Base-by-base conservation (phyloP, 1,284 basidiomycete genomes). In the Papiliotrema laurentii region DNA sequence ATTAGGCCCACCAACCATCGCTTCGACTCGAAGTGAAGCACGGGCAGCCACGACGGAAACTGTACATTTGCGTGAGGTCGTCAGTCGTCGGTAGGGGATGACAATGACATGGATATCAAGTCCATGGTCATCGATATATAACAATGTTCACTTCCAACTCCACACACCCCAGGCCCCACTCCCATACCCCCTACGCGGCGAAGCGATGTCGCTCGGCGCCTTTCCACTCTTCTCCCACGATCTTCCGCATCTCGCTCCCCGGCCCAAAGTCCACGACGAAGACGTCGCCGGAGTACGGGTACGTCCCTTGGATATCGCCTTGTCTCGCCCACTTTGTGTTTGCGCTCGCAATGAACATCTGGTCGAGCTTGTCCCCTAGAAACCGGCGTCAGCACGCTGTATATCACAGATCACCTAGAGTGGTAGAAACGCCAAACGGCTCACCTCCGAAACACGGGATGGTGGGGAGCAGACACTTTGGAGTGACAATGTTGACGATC, bases 371-470 rank as follows among this genome's bases (percentile, higher is more conserved):
- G 19, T 50, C 39, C 16, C 55, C 59, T 56, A 28, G 1, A 19
- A 3, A 1, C 5, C 46, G 54, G n/a, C 24, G 2, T 35, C 18
- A n/a, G n/a, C n/a, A n/a, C n/a, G n/a, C n/a, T n/a, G n/a, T n/a
- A n/a, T n/a, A n/a, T n/a, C n/a, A n/a, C n/a, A n/a, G n/a, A n/a
- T n/a, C n/a, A n/a, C n/a, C n/a, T n/a, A n/a, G n/a, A n/a, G n/a
- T n/a, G n/a, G n/a, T 25, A 43, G 10, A 5, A 28, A 5, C 19
- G 9, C n/a, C 25, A 16, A 30, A 2, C 7, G 26, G 54, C 58
- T 58, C 38, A 56, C 68, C 66, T 16, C 69, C 71, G 45, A 72
- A 72, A 51, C 63, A 62, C 22, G 66, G 64, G 38, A 71, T 71
- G 5, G 71, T 73, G 14, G 68, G 64, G 25, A 57, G 63, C 16